A percentile compares a stretch with the other conserved stretches of the same genome.
Conservation (phyloP, 495 filamentous ascomycete species). For the Usnea hakonensis region DNA sequence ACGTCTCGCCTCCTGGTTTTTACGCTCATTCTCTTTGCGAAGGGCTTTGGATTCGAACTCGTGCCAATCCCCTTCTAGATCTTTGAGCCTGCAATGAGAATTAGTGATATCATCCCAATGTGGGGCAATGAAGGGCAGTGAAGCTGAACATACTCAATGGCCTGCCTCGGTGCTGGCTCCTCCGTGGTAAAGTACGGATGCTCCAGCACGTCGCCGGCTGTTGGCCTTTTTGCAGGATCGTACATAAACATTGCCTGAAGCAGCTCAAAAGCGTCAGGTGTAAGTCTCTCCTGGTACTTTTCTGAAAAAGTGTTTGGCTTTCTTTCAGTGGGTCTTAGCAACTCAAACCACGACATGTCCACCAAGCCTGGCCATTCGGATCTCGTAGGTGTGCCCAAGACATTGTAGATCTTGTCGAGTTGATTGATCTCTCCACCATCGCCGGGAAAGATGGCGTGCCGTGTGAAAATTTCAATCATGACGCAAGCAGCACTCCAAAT, state of each 20-base stretch:
- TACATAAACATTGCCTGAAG: constrained; percentile 75
- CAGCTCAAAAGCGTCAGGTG: constrained; percentile 74
- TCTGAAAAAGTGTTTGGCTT: constrained; percentile 74
- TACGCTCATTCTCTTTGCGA: constrained; percentile 78
- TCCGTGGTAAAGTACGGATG: constrained; percentile 86
- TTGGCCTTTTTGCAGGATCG: constrained; percentile 78
- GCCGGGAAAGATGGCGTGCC: constrained; percentile 89
- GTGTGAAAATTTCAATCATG: constrained; percentile 92
- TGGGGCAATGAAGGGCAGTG: not conserved
- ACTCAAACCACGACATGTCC: constrained; percentile 94
- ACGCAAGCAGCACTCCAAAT: constrained; percentile 98
- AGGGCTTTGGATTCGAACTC: constrained; percentile 97
- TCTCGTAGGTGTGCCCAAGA: constrained; percentile 82
- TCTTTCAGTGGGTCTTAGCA: constrained; percentile 69
- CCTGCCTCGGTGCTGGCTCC: constrained; percentile 68
- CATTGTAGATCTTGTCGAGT: constrained; percentile 87
- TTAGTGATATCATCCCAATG: constrained; percentile 26
- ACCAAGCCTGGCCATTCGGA: constrained; percentile 78
- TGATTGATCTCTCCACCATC: constrained; percentile 93
- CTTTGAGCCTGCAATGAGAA: constrained; percentile 52
- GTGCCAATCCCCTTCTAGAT: constrained; percentile 94
- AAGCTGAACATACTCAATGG: constrained; percentile 81
- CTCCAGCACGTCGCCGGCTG: constrained; percentile 74
- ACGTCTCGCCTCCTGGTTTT: constrained; percentile 64
- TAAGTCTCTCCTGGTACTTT: constrained; percentile 65